Evolutionary conservation across 2,329 filamentous ascomycete species (phyloP).

Genomic region (Gyromitra esculenta): DNA sequence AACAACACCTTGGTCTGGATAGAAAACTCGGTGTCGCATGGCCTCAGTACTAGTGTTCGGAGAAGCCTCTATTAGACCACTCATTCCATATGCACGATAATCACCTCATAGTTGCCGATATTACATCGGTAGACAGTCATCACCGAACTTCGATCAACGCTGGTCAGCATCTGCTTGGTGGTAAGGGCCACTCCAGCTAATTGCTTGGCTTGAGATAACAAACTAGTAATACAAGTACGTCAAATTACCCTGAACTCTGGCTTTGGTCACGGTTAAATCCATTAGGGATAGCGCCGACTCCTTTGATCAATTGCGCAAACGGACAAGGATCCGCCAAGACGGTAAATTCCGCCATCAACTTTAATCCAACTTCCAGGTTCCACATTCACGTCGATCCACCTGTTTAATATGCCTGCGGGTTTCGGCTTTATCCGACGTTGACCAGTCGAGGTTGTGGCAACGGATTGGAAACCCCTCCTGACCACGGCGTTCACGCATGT

Average conservation of each 20-base stretch:
- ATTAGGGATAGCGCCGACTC: conserved; percentile 16
- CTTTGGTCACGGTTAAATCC: neutral
- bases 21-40: conserved; percentile 25
- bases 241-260: neutral
- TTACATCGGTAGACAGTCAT: neutral
- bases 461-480: neutral
- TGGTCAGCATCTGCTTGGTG: neutral
- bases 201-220: neutral
- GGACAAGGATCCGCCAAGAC: conserved; percentile 22
- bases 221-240: neutral
- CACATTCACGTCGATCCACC: neutral
- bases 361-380: conserved; percentile 26
- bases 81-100: neutral
- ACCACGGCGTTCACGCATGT: neutral
- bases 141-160: neutral
- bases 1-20: neutral
- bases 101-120: neutral
- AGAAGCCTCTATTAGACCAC: neutral
- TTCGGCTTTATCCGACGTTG: conserved; percentile 8
- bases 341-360: conserved; percentile 27
- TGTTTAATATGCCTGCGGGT: neutral
- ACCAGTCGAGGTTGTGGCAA: neutral
- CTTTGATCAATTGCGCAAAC: neutral
- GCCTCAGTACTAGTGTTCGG: neutral
- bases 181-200: neutral